Conservation (phyloP, 73 alveolate genomes). For the Paramecium caudatum region DNA sequence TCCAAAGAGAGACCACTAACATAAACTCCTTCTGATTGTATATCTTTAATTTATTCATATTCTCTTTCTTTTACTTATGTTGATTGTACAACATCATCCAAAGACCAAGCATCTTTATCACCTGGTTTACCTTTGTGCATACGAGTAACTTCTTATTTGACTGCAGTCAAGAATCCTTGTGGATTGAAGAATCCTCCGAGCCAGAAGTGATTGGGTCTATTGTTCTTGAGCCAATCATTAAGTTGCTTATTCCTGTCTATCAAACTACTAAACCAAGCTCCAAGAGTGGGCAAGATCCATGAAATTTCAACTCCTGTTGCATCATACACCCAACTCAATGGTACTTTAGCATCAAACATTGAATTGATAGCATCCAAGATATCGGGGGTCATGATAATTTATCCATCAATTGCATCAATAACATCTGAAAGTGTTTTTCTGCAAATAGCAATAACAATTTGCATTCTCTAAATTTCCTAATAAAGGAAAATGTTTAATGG, state of each 20-base stretch:
- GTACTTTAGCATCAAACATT: slow-evolving; percentile 95
- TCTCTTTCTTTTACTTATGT: slow-evolving; percentile 90
- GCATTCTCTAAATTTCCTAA: slow-evolving; percentile 96
- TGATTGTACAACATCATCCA: slow-evolving; percentile 93
- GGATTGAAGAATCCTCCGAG: slow-evolving; percentile 99
- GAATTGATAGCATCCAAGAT: slow-evolving; percentile 94
- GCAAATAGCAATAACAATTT: slow-evolving; percentile 92
- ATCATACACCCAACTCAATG: slow-evolving; percentile 98
- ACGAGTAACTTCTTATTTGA: slow-evolving; percentile 97
- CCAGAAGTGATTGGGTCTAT: slow-evolving; percentile 94
- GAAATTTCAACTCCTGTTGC: slow-evolving; percentile 99
- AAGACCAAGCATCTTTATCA: slow-evolving; percentile 89
- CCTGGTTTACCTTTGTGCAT: slow-evolving; percentile 91
- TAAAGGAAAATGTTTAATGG: slow-evolving; percentile 99
- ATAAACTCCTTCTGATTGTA: slow-evolving; percentile 93
- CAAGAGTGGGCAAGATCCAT: slow-evolving; percentile 98
- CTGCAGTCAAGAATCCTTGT: slow-evolving; percentile 99
- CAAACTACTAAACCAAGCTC: slow-evolving; percentile 98
- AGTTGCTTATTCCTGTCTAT: slow-evolving; percentile 96
- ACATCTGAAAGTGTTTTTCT: slow-evolving; percentile 93
- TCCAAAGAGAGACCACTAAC: slow-evolving; percentile 98
- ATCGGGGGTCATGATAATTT: slow-evolving; percentile 99
- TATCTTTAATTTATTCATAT: slow-evolving; percentile 85
- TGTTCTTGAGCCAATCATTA: slow-evolving; percentile 97
- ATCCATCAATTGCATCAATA: slow-evolving; percentile 99